Base-by-base conservation (phyloP, 1,284 basidiomycete genomes). In the Chalciporus sp. region DNA sequence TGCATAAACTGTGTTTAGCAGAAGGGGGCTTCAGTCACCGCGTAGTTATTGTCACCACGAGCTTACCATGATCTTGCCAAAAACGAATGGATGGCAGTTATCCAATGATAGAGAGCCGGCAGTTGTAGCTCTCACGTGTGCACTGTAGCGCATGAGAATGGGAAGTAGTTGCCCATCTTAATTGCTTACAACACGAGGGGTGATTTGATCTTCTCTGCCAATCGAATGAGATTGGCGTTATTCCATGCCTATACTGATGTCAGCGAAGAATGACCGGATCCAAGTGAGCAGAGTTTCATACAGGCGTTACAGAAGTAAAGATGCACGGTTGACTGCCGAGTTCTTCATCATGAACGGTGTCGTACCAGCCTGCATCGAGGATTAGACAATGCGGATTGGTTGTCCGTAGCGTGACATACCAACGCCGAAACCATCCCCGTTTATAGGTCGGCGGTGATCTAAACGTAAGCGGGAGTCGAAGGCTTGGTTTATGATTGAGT, bases 341-440 rank as follows among this genome's bases (percentile, higher is more conserved):
- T 67, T 93, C 87, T 63, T 90, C 84, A 63, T 94, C 91, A 62
- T 84, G 82, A 17, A 82, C 78, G 16, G 84, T 84, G 71, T 92
- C 92, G 68, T 94, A 94, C 92, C 92, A 94, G 5, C 90, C 91
- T 88, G 58, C 20, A 31, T 47, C 10, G 19, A 49, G 19, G 37
- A 7, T 51, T 48, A 49, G 14, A 33, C 23, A 14, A 26, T 10
- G n/a, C 10, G 16, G 23, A 46, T 27, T 46, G n/a, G 33, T 43
- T 17, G 46, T 16, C 19, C n/a, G 29, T 41, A 28, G 20, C 41
- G 28, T 47, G 70, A 83, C 91, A 71, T 74, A 83, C 94, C 95
- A 27, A 99, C 94, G 31, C 96, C 96, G 68, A 98, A 98, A 0
- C 96, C 96, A 70, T 99, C 96, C 23, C 94, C 95, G 64, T 95